Base-by-base conservation (phyloP, 73 alveolate genomes). In the Paramecium sexaurelia region DNA sequence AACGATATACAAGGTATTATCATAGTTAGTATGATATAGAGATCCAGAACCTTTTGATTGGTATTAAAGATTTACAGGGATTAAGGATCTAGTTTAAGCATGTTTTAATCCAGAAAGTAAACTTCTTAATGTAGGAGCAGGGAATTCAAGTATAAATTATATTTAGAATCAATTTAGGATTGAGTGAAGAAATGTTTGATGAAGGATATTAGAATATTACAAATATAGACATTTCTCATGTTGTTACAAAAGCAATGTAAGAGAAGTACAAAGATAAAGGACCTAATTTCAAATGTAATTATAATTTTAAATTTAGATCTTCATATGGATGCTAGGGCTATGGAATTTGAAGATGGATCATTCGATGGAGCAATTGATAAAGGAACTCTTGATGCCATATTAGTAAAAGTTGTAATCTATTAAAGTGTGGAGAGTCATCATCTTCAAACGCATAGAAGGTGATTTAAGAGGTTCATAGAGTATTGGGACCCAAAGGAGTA, bases 21-120 rank as follows among this genome's bases (percentile, higher is more conserved):
- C 0, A 15, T 29, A 6, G 39, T 45, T 47, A 11, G 45, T 88
- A 0, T 36, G 9, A 41, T n/a, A 10, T 83, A 96, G 99, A 73
- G 98, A 97, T 61, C 97, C 99, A 68, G 99, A 97, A 73, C 99
- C 99, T 22, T 97, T 97, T 87, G 99, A 97, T 87, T 97, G 99
- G 99, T 97, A 95, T 92, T 97, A 97, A 93, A 94, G 98, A 78
- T 97, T 94, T 93, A 93, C 96, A 32, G 99, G 99, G 33, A 92
- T 97, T 43, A 97, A 97, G 95, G 99, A 97, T 87, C 92, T 97
- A 22, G 94, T 97, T 84, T 93, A 97, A 27, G 98, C 94, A 75
- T 95, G 95, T 55, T 93, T 97, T 87, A 85, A 95, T 57, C 98
- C 99, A n/a, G 98, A 97, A 40, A 94, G 95, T 93, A 93, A 97